phyloP scores from a whole-genome alignment of 2,329 filamentous ascomycete species.

The Phaeophleospora eucalypticola region DNA sequence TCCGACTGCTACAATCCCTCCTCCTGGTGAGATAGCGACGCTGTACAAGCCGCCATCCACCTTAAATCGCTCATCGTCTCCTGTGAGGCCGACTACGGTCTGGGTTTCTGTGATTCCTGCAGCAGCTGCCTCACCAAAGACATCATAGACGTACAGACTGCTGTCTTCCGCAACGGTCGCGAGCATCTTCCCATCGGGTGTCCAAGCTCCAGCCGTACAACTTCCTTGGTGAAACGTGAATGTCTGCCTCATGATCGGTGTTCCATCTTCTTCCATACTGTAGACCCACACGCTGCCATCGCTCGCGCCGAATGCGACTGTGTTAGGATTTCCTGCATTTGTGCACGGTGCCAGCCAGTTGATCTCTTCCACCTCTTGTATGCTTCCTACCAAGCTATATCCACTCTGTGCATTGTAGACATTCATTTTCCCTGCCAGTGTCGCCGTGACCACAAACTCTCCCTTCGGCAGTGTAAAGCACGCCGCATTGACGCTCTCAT shows the following conservation, averaged over 20 bases:
- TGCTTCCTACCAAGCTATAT: slow-evolving; percentile 61
- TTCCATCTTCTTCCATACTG: slow-evolving; percentile 65
- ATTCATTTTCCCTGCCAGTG: slow-evolving; percentile 77
- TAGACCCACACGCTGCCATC: slow-evolving; percentile 97
- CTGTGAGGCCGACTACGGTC: slow-evolving; percentile 71
- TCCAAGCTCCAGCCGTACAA: slow-evolving; percentile 89
- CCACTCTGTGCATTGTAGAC: slow-evolving; percentile 42
- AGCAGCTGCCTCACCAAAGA: slow-evolving; percentile 72
- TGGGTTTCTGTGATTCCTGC: slow-evolving; percentile 55
- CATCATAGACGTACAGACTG: slow-evolving; percentile 88
- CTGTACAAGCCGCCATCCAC: slow-evolving; percentile 90
- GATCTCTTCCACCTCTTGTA: slow-evolving; percentile 88
- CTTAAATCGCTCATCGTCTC: slow-evolving; percentile 80
- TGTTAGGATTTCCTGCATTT: slow-evolving; percentile 66
- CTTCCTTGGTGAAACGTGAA: slow-evolving; percentile 86
- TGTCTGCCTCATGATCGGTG: slow-evolving; percentile 76
- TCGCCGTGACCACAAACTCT: slow-evolving; percentile 80
- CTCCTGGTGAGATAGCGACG: slow-evolving; percentile 75
- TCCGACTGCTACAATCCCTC: slow-evolving; percentile 76
- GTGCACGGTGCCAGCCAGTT: slow-evolving; percentile 85
- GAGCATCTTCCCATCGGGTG: slow-evolving; percentile 77
- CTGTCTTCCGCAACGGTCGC: slow-evolving; percentile 86
- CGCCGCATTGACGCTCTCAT: slow-evolving; percentile 83
- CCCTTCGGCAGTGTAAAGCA: slow-evolving; percentile 79
- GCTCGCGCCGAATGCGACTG: slow-evolving; percentile 78